Base-by-base conservation (phyloP, 306 rosid species). In the Glycine tomentella region DNA sequence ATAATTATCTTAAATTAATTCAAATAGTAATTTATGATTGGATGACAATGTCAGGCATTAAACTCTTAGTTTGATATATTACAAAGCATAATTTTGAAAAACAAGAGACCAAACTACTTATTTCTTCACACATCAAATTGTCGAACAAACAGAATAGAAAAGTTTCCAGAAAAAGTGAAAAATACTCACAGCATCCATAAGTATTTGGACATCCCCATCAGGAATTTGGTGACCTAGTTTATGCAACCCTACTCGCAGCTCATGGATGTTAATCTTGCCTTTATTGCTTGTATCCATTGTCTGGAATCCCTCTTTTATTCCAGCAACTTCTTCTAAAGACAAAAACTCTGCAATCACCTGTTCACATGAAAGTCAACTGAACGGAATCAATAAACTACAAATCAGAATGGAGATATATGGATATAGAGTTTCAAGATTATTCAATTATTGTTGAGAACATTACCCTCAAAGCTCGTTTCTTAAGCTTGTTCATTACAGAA, bases 381-480 rank as follows among this genome's bases (percentile, higher is more conserved):
- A 51, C n/a, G 55, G 46, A 65, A 14, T 33, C 44, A 78, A 55
- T 46, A 38, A 74, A 33, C 63, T 34, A 8, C 15, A 66, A 72
- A 52, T 51, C 9, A 40, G 44, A 40, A 40, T 5, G 44, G 44
- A 40, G 57, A 13, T 45, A 56, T 17, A 73, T 15, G 45, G 67
- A 82, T 58, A 75, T 72, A 46, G 50, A 82, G 67, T 42, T 36
- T 20, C 73, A 67, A 55, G 61, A 77, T 3, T 7, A 49, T 50
- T 55, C 65, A 76, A 10, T 78, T 71, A 82, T 36, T 12, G 72
- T 61, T 56, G 34, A 44, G 68, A 75, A 80, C 71, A 84, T 78
- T 92, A 95, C 98, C 98, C 94, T 90, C 49, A 95, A 83, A 73
- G 98, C 98, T 34, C 90, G 90, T 90, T 95, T 95, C 97, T 95